Conservation (phyloP, 345 rosid genomes). For the Syzygium jambos region DNA sequence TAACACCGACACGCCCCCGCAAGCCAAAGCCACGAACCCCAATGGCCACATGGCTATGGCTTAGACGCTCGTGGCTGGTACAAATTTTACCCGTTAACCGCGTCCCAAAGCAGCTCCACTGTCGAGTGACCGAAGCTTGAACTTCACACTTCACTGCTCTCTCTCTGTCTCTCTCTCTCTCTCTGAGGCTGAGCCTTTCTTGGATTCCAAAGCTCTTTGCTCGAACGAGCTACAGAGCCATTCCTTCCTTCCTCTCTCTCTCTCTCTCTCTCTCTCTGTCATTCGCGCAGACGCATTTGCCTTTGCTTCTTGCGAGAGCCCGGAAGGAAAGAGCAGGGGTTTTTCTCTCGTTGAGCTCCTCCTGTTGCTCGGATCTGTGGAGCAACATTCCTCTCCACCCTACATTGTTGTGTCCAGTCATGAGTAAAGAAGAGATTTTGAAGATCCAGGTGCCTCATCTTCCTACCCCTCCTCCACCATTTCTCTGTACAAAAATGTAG, state of each 20-base stretch:
- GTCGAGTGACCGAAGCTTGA: neutral
- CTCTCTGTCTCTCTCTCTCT: conserved; percentile 1
- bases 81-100: neutral
- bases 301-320: neutral
- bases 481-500: neutral
- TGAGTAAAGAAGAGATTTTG: conserved; percentile 98
- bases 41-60: neutral
- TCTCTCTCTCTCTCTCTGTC: neutral
- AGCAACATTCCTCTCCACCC: neutral
- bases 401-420: conserved; percentile 1
- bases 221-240: conserved; percentile 8
- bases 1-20: neutral
- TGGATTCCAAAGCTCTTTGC: neutral
- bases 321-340: neutral
- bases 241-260: neutral
- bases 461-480: neutral
- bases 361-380: conserved; percentile 7
- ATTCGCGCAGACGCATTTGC: neutral
- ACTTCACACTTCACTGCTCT: neutral
- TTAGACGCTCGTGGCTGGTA: neutral
- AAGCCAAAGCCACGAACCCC: neutral
- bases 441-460: conserved; percentile 66
- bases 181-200: conserved; percentile 31
- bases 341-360: conserved; percentile 6
- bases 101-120: neutral